Percentiles rank a stretch among this genome's conserved stretches.
Conservation (phyloP, 768 basidiomycete species). For the Tephrocybe sp. region DNA sequence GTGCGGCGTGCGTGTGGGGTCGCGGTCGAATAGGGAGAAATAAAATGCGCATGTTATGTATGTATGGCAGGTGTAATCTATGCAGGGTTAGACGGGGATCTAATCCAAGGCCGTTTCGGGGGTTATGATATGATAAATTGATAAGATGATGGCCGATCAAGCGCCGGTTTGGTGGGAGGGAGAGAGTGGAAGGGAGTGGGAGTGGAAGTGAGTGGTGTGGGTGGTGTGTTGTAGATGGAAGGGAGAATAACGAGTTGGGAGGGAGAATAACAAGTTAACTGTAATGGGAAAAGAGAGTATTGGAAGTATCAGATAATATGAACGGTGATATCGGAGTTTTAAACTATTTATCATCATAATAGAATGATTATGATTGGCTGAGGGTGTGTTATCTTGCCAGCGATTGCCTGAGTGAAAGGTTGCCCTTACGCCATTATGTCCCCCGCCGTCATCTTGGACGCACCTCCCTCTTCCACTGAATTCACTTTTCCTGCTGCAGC, state of each 20-base stretch:
- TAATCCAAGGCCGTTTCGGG: too few species aligned
- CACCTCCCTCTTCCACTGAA: constrained; percentile 16
- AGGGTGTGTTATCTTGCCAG: constrained; percentile 23
- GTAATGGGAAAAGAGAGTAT: too few species aligned
- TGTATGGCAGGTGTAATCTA: too few species aligned
- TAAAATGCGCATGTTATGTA: too few species aligned
- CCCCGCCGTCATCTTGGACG: constrained; percentile 19
- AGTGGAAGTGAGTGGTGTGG: background rate
- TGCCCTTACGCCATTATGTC: constrained; percentile 14
- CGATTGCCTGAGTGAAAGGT: constrained; percentile 19
- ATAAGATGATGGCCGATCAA: background rate
- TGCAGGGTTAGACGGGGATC: too few species aligned
- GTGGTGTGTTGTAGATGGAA: background rate
- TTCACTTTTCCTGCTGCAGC: constrained; percentile 15
- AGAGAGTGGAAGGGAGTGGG: background rate
- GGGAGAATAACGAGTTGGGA: background rate
- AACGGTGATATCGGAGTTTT: constrained; percentile 12
- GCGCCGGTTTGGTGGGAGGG: background rate
- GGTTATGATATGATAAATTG: background rate
- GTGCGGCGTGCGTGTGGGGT: too few species aligned
- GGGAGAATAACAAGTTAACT: background rate
- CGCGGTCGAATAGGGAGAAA: too few species aligned
- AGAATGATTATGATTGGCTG: constrained; percentile 30
- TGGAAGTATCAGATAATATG: too few species aligned
- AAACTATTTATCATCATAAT: constrained; percentile 25